These are phyloP conservation scores for Chalara sp. DNA, from an alignment of 2,329 filamentous ascomycete species.

Conservation along the genomic window DNA sequence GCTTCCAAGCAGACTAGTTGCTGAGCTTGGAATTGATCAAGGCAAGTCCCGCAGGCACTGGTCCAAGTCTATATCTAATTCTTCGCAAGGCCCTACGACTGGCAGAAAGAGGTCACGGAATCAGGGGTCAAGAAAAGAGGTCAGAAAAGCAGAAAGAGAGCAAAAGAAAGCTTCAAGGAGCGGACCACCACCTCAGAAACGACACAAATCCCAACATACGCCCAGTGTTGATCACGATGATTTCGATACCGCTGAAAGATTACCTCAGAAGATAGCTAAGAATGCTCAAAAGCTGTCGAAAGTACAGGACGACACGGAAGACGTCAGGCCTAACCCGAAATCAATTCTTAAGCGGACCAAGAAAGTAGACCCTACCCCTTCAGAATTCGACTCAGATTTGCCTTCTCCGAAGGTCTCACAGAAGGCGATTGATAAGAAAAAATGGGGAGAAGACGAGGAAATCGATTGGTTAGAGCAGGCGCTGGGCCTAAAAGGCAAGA, in stretches of 20 bases:
- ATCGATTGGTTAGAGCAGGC: conserved; percentile 85
- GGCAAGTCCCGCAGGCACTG: no score
- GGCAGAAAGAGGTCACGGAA: conserved; percentile 1
- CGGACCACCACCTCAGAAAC: conserved; percentile 21
- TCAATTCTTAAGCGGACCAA: conserved; percentile 23
- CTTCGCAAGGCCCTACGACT: not conserved
- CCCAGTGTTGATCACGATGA: not conserved
- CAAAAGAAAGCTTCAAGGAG: conserved; percentile 23
- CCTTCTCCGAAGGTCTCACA: conserved; percentile 13
- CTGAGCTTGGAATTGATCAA: conserved; percentile 32
- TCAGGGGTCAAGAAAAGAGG: conserved; percentile 23
- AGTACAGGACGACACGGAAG: conserved; percentile 1
- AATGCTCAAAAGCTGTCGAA: not conserved
- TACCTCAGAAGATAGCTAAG: not conserved
- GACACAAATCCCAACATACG: conserved; percentile 17
- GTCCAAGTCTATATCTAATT: not conserved
- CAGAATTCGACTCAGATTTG: conserved; percentile 9
- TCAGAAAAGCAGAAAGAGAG: conserved; percentile 24
- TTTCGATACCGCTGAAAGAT: not conserved
- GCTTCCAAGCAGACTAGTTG: conserved; percentile 37
- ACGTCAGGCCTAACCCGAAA: conserved; percentile 15
- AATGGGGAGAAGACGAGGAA: conserved; percentile 76
- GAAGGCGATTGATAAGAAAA: conserved; percentile 43
- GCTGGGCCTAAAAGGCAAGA: conserved; percentile 71
- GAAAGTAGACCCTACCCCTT: conserved; percentile 10